phyloP scores from a whole-genome alignment of 148 eudicot species.

The Vaccinium darrowii region DNA sequence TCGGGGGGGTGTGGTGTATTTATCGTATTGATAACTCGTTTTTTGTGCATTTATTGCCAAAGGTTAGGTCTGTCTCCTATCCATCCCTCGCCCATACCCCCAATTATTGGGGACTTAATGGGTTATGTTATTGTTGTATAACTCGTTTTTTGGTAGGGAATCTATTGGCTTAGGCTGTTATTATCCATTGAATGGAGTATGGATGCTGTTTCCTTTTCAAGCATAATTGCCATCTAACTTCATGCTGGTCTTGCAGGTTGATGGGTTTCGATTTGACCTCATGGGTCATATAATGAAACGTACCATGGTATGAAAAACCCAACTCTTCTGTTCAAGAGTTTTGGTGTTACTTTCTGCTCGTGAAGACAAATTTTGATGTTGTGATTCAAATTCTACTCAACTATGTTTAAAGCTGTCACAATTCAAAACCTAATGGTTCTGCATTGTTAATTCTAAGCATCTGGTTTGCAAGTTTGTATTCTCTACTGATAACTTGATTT shows the following conservation, averaged over 20 bases:
- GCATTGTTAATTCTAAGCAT: neutral
- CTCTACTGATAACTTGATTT: neutral
- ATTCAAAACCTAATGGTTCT: neutral
- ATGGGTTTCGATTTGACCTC: constrained; percentile 98
- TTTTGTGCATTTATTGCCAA: too few species aligned
- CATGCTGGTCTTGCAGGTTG: constrained; percentile 62
- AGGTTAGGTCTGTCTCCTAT: too few species aligned
- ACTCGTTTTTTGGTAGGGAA: neutral
- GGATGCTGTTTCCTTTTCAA: neutral
- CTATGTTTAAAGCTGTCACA: neutral
- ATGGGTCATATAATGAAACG: constrained; percentile 97
- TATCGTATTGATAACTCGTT: neutral
- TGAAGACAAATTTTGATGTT: neutral
- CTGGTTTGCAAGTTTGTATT: neutral
- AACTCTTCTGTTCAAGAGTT: neutral
- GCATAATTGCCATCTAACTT: neutral
- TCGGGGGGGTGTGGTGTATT: neutral
- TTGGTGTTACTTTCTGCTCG: neutral
- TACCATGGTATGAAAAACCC: constrained; percentile 69
- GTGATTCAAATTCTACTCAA: neutral
- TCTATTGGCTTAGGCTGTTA: neutral
- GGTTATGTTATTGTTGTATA: too few species aligned
- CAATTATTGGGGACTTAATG: too few species aligned
- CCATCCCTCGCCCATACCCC: too few species aligned
- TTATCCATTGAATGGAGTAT: neutral